phyloP scores from a whole-genome alignment of 1,284 basidiomycete species.

The Boletus subluridellus region DNA sequence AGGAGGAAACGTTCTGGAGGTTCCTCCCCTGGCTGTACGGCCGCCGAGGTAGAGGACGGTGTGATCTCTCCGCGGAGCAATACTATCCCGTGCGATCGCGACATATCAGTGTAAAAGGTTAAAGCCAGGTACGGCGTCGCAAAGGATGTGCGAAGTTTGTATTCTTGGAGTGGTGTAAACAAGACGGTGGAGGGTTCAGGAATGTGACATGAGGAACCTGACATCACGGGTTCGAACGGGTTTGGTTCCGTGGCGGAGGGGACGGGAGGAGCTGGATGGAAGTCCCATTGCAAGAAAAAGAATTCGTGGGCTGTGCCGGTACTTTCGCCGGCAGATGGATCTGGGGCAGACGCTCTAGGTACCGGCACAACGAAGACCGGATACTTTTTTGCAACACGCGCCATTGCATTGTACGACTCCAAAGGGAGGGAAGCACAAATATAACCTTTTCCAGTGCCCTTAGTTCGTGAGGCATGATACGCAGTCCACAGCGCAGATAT shows the following conservation, averaged over 20 bases:
- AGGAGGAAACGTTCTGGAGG: constrained; percentile 54
- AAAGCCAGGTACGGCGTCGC: constrained; percentile 90
- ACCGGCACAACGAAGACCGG: constrained; percentile 80
- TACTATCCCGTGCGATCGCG: constrained; percentile 75
- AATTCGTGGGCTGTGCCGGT: constrained; percentile 65
- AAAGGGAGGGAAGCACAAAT: constrained; percentile 78
- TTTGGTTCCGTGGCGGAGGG: constrained; percentile 40
- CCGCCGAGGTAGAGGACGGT: constrained; percentile 48
- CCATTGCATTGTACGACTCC: constrained; percentile 71
- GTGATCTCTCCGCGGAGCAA: constrained; percentile 93
- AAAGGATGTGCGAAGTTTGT: constrained; percentile 83
- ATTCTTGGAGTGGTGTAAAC: constrained; percentile 93
- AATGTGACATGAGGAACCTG: constrained; percentile 33
- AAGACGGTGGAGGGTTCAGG: constrained; percentile 68
- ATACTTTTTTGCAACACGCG: constrained; percentile 57
- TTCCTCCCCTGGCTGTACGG: constrained; percentile 16
- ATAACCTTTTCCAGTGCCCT: constrained; percentile 75
- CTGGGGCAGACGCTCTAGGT: constrained; percentile 42
- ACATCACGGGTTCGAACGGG: constrained; percentile 39
- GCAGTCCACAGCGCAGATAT: constrained; percentile 84
- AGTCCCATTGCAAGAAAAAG: constrained; percentile 84
- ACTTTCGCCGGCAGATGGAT: constrained; percentile 29
- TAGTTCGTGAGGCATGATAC: constrained; percentile 76
- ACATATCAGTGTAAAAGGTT: constrained; percentile 91
- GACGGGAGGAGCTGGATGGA: constrained; percentile 64